Evolutionary conservation across 768 basidiomycete species (phyloP).

Genomic region (Mycena haematopus): DNA sequence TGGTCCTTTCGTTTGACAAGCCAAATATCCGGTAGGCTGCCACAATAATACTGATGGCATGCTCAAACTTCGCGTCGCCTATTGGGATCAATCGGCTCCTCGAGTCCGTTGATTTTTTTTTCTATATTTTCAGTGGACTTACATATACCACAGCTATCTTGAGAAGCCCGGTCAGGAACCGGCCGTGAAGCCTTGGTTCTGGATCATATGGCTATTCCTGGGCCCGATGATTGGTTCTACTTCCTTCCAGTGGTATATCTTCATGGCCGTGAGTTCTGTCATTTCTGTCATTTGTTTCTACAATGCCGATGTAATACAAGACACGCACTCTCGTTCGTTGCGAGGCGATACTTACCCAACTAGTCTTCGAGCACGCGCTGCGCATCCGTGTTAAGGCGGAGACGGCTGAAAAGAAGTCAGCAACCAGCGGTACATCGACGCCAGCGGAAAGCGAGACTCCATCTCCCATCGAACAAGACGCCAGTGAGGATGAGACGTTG

Average conservation of each 20-base stretch:
- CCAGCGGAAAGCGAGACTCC: slow-evolving; percentile 17
- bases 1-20: neutral
- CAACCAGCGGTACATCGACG: slow-evolving; percentile 21
- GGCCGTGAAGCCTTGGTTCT: slow-evolving; percentile 69
- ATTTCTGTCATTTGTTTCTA: slow-evolving; percentile 26
- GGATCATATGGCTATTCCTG: slow-evolving; percentile 52
- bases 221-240: slow-evolving; percentile 54
- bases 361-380: slow-evolving; percentile 56
- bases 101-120: slow-evolving; percentile 34
- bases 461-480: slow-evolving; percentile 15
- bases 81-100: slow-evolving; percentile 51
- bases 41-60: slow-evolving; percentile 37
- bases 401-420: slow-evolving; percentile 16
- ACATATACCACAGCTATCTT: slow-evolving; percentile 47
- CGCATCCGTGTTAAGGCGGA: slow-evolving; percentile 68
- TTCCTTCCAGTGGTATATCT: slow-evolving; percentile 63
- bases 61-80: slow-evolving; percentile 43
- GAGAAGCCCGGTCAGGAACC: slow-evolving; percentile 59
- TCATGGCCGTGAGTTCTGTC: slow-evolving; percentile 46
- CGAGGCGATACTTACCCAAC: slow-evolving; percentile 54
- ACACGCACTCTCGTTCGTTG: slow-evolving; percentile 57
- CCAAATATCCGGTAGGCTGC: slow-evolving; percentile 8
- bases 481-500: slow-evolving; percentile 24
- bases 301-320: slow-evolving; percentile 45
- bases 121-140: neutral